phyloP scores from a whole-genome alignment of 2,329 filamentous ascomycete genomes.

The Lachnellula arida region DNA sequence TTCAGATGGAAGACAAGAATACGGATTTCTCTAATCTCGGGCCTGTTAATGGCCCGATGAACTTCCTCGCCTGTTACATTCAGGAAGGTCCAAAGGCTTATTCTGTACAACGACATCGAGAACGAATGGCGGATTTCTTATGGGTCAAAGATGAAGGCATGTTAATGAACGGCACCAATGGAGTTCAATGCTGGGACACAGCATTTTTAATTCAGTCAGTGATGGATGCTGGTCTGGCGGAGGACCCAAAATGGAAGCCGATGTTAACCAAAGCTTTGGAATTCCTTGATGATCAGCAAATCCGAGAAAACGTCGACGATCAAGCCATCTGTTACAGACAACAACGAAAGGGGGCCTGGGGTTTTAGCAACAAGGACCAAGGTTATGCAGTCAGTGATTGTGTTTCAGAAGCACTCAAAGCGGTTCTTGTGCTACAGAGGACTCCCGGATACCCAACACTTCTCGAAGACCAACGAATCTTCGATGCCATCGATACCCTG shows the following conservation, averaged over 20 bases:
- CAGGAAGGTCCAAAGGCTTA: slow-evolving; percentile 72
- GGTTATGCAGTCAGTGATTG: slow-evolving; percentile 96
- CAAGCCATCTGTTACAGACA: slow-evolving; percentile 83
- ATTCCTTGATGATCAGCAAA: slow-evolving; percentile 88
- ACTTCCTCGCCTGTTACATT: slow-evolving; percentile 80
- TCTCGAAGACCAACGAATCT: slow-evolving; percentile 71
- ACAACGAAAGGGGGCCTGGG: slow-evolving; percentile 88
- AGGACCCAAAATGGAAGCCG: slow-evolving; percentile 69
- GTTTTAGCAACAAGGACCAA: slow-evolving; percentile 87
- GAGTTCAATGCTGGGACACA: slow-evolving; percentile 98
- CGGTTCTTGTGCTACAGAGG: slow-evolving; percentile 78
- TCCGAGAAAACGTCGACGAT: slow-evolving; percentile 74
- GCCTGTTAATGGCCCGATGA: slow-evolving; percentile 87
- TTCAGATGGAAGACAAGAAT: slow-evolving; percentile 90
- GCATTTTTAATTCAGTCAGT: slow-evolving; percentile 82
- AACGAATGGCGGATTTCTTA: slow-evolving; percentile 78
- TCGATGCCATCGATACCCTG: slow-evolving; percentile 85
- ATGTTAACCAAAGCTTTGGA: slow-evolving; percentile 79
- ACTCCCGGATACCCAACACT: slow-evolving; percentile 69
- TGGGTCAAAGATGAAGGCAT: slow-evolving; percentile 93
- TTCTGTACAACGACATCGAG: slow-evolving; percentile 70
- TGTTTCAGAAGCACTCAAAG: slow-evolving; percentile 84
- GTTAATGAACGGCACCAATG: slow-evolving; percentile 93
- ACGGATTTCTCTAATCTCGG: slow-evolving; percentile 83
- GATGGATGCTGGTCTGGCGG: slow-evolving; percentile 72